These are phyloP conservation scores for Fonsecaea multimorphosa DNA, from an alignment of 2,329 filamentous ascomycete genomes.

Conservation along the genomic window DNA sequence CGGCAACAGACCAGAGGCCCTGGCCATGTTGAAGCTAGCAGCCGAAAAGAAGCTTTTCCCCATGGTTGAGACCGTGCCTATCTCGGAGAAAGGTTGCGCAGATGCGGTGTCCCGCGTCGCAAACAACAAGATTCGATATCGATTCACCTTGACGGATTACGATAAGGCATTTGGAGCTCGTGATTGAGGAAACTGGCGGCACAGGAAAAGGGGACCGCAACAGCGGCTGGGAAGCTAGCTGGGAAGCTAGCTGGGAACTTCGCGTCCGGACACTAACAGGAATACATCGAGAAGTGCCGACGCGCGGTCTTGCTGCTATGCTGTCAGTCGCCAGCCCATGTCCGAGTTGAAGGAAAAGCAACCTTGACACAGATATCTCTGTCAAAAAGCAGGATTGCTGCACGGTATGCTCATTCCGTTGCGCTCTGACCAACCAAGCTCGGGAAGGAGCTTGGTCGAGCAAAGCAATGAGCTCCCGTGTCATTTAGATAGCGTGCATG, in stretches of 20 bases:
- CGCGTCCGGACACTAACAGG: neutral
- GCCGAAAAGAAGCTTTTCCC: conserved; percentile 72
- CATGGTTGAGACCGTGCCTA: conserved; percentile 73
- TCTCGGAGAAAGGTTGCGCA: conserved; percentile 72
- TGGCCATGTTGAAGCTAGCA: conserved; percentile 74
- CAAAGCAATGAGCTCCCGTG: neutral
- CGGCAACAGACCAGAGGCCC: conserved; percentile 71
- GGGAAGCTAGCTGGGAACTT: neutral
- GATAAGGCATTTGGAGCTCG: conserved; percentile 67
- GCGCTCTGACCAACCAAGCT: neutral
- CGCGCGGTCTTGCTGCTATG: neutral
- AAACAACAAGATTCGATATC: conserved; percentile 73
- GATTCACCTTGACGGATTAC: conserved; percentile 67
- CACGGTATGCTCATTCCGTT: neutral
- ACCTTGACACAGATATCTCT: neutral
- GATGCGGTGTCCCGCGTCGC: conserved; percentile 73
- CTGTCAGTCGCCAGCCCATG: neutral
- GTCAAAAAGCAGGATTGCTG: neutral
- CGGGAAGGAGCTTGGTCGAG: neutral
- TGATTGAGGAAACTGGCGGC: neutral
- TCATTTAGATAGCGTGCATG: neutral
- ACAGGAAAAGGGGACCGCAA: neutral
- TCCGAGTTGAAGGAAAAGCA: neutral
- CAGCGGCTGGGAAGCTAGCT: neutral
- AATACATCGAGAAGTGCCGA: neutral